Percentiles rank a stretch among this genome's conserved stretches.
phyloP scores from a whole-genome alignment of 169 alveolate species.

The Fabrea salina region DNA sequence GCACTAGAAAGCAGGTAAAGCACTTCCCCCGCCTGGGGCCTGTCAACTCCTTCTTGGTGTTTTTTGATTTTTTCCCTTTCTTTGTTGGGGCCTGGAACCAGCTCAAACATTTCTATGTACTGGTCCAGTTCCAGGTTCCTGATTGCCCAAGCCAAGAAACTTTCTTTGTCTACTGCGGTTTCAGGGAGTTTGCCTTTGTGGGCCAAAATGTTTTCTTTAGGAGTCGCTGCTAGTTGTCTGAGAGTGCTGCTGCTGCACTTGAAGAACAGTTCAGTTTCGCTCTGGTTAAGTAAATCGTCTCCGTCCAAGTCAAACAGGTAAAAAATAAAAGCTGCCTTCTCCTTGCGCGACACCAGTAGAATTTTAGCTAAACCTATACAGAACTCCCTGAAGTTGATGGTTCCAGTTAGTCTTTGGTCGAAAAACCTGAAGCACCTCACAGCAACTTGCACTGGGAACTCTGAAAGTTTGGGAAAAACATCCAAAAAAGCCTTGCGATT shows the following conservation, averaged over 20 bases:
- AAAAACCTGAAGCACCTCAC: constrained; percentile 36
- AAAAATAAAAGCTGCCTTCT: constrained; percentile 41
- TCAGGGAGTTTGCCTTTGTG: constrained; percentile 22
- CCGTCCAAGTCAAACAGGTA: constrained; percentile 46
- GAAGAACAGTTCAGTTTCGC: constrained; percentile 37
- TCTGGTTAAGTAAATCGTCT: constrained; percentile 37
- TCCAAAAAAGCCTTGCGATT: background rate
- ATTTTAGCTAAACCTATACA: constrained; percentile 49
- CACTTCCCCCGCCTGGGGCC: background rate
- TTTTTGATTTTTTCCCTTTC: constrained; percentile 2
- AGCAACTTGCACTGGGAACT: constrained; percentile 26
- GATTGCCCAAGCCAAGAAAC: background rate
- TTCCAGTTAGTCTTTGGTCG: constrained; percentile 34
- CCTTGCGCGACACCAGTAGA: constrained; percentile 38
- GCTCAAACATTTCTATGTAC: background rate
- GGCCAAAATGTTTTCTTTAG: constrained; percentile 30
- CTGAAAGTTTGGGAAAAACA: background rate
- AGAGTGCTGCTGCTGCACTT: constrained; percentile 33
- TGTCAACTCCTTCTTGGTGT: background rate
- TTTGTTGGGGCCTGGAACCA: background rate
- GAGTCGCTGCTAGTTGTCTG: constrained; percentile 42
- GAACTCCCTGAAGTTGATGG: constrained; percentile 45
- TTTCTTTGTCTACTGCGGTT: background rate
- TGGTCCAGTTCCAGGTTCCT: constrained; percentile 6
- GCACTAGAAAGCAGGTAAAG: background rate